Evolutionary conservation across 2,329 filamentous ascomycete genomes (phyloP).

Genomic region (Fusarium succisae): DNA sequence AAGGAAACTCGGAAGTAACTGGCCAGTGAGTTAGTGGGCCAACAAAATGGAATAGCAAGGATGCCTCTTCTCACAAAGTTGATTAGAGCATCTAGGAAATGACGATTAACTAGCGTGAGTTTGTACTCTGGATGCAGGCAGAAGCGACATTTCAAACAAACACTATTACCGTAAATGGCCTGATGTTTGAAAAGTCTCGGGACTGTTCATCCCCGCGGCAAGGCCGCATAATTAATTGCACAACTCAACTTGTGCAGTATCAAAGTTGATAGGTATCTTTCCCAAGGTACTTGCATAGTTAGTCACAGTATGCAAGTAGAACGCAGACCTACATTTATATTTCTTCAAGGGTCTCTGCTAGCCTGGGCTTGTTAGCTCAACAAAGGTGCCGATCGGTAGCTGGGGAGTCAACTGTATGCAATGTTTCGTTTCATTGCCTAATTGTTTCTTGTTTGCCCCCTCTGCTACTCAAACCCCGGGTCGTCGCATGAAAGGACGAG

Average conservation of each 20-base stretch:
- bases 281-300: background rate
- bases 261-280: background rate
- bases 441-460: constrained; percentile 35
- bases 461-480: constrained; percentile 8
- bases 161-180: constrained; percentile 33
- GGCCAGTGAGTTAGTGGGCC: constrained; percentile 27
- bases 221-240: constrained; percentile 21
- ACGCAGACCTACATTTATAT: constrained; percentile 3
- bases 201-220: constrained; percentile 14
- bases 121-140: constrained; percentile 24
- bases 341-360: constrained; percentile 23
- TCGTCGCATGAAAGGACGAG: constrained; percentile 7
- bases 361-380: constrained; percentile 26
- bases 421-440: constrained; percentile 44
- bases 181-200: constrained; percentile 30
- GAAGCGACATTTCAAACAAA: constrained; percentile 36
- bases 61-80: constrained; percentile 29
- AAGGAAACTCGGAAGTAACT: constrained; percentile 19
- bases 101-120: constrained; percentile 32
- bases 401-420: constrained; percentile 24
- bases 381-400: constrained; percentile 34
- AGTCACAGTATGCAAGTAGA: background rate
- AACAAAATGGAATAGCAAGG: constrained; percentile 31
- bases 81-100: constrained; percentile 38
- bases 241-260: constrained; percentile 12